Evolutionary conservation across 2,329 filamentous ascomycete species (phyloP), one percentile per base, ranked within the genome.

Genomic region (Hortaea werneckii): DNA sequence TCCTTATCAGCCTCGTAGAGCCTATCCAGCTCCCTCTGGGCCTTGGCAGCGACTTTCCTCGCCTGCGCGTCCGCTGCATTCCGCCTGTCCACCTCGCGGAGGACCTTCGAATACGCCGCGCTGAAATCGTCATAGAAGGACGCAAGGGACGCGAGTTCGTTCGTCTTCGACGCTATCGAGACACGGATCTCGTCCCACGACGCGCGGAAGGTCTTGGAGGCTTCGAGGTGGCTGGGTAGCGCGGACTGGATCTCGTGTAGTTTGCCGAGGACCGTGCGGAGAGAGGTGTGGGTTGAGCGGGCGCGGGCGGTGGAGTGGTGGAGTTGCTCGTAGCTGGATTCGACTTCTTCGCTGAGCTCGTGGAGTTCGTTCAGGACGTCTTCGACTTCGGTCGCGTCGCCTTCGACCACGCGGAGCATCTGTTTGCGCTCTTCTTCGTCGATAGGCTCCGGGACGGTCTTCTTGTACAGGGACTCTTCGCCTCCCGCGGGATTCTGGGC

Each of bases 121-220:
- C 85, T 75, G 58, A 96, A 98, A 12, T 83, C 82, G 50, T 90
- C 84, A 65, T 95, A 96, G 57, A 95, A 87, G n/a, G 78, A 72
- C 8, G 80, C 76, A 57, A 95, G 77, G 20, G 79, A 78, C 43
- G 83, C 80, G 65, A 96, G 83, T 58, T 94, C 87, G 7, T 75
- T 70, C 37, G 95, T 77, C 55, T 81, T 84, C 11, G 68, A 72
- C 32, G 75, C 72, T 26, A 96, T 85, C 12, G 74, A 75, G 4
- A 78, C 75, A 52, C 82, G 81, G 54, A 94, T 87, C 48, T 83
- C 79, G 28, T 78, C 76, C 87, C 90, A 95, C 2, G 71, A 66
- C 8, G 62, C 68, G 32, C 73, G 70, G 59, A 85, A 89, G 49
- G 81, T 75, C 8, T 74, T 68, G 47, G 83, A 77, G 1, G 81